These are phyloP conservation scores for Apiotrichum veenhuisii DNA, from an alignment of 1,284 basidiomycete species.

Conservation along the genomic window DNA sequence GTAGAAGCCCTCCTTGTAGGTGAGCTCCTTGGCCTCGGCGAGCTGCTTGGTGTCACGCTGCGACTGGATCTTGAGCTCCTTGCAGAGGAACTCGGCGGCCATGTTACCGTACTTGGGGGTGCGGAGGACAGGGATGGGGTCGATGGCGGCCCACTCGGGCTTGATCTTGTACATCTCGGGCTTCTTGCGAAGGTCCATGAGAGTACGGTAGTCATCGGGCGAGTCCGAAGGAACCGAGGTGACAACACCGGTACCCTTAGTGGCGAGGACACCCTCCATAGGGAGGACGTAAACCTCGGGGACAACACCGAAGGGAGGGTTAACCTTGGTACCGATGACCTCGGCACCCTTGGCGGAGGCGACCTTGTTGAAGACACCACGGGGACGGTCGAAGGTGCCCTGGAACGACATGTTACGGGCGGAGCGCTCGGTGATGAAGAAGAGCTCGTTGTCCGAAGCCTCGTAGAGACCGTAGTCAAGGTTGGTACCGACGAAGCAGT, in stretches of 20 bases:
- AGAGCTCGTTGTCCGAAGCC: slow-evolving; percentile 78
- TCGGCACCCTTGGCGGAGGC: slow-evolving; percentile 71
- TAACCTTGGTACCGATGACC: slow-evolving; percentile 85
- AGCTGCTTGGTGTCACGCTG: slow-evolving; percentile 92
- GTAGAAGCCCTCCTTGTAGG: slow-evolving; percentile 99
- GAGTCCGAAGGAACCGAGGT: slow-evolving; percentile 98
- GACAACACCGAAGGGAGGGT: slow-evolving; percentile 78
- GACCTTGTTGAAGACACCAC: slow-evolving; percentile 69
- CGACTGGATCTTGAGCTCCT: slow-evolving; percentile 90
- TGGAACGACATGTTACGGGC: slow-evolving; percentile 99
- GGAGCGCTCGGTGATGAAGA: slow-evolving; percentile 81
- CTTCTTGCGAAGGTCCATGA: slow-evolving; percentile 93
- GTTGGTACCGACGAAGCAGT: slow-evolving; percentile 88
- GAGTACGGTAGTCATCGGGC: slow-evolving; percentile 90
- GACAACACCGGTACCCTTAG: slow-evolving; percentile 98
- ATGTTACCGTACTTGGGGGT: slow-evolving; percentile 90
- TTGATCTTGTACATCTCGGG: slow-evolving; percentile 95
- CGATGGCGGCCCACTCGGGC: slow-evolving; percentile 78
- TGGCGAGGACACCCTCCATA: slow-evolving; percentile 94
- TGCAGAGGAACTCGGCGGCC: slow-evolving; percentile 80
- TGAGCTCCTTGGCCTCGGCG: slow-evolving; percentile 93
- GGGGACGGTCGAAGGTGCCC: slow-evolving; percentile 64
- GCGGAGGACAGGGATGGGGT: slow-evolving; percentile 81
- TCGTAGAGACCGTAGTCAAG: slow-evolving; percentile 93
- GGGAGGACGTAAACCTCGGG: slow-evolving; percentile 92